Evolutionary conservation across 352 stramenopile genomes (phyloP).

Genomic region (Bremia lactucae): DNA sequence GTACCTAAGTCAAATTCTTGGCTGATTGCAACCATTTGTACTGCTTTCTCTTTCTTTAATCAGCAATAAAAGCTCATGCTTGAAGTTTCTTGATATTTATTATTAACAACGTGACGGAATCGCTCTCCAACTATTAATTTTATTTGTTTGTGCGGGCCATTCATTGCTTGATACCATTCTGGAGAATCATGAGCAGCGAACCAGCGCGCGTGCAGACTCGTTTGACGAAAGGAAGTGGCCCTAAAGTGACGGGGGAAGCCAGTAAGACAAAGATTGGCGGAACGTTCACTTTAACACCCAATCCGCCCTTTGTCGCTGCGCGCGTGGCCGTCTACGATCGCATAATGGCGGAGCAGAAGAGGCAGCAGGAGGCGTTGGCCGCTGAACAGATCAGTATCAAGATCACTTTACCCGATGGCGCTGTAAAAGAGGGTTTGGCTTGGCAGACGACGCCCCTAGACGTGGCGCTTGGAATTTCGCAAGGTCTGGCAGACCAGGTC

Average conservation of each 20-base stretch:
- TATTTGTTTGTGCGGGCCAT: too few relatives aligned
- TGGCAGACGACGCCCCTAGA: constrained; percentile 95
- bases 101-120: too few relatives aligned
- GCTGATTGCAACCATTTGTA: too few relatives aligned
- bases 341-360: constrained; percentile 59
- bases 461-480: constrained; percentile 91
- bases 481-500: constrained; percentile 89
- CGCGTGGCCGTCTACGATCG: constrained; percentile 83
- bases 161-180: too few relatives aligned
- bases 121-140: too few relatives aligned
- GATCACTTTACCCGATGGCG: constrained; percentile 96
- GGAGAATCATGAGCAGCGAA: constrained; percentile 23
- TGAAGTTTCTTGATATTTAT: too few relatives aligned
- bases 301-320: constrained; percentile 74
- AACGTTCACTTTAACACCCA: constrained; percentile 62
- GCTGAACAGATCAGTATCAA: constrained; percentile 88
- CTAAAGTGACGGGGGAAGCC: constrained; percentile 38
- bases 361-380: constrained; percentile 51
- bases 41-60: too few relatives aligned
- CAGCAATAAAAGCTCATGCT: too few relatives aligned
- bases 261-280: constrained; percentile 71
- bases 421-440: constrained; percentile 81
- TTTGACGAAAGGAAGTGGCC: constrained; percentile 65
- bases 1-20: too few relatives aligned
- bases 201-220: constrained; percentile 60